Evolutionary conservation across 345 rosid genomes (phyloP).

Genomic region (Eucalyptus cloeziana): DNA sequence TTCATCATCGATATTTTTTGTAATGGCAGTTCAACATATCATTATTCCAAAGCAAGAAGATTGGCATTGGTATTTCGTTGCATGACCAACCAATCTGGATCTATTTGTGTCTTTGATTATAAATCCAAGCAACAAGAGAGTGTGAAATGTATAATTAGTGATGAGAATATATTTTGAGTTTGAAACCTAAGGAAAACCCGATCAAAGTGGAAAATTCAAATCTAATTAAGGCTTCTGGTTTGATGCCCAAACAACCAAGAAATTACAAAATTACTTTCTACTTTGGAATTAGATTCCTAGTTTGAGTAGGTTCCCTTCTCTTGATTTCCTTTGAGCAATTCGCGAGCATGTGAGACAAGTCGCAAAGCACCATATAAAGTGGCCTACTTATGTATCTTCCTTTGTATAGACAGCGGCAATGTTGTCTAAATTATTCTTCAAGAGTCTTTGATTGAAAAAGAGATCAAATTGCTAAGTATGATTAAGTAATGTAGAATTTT

Average conservation of each 20-base stretch:
- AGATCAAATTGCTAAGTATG: neutral
- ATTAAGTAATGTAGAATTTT: neutral
- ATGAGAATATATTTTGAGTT: too few relatives aligned
- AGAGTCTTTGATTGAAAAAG: fast-evolving
- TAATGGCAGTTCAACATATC: too few relatives aligned
- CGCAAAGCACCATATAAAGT: neutral
- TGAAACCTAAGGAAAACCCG: too few relatives aligned
- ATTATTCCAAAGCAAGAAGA: neutral
- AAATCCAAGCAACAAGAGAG: conserved; percentile 17
- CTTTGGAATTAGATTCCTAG: neutral
- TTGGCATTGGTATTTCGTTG: neutral
- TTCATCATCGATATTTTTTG: neutral
- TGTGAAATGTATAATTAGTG: neutral
- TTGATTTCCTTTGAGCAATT: too few relatives aligned
- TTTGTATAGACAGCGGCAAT: neutral
- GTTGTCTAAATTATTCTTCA: too few relatives aligned
- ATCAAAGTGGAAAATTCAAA: neutral
- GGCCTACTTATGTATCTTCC: neutral
- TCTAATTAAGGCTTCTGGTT: neutral
- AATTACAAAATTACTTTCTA: neutral
- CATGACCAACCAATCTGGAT: conserved; percentile 8
- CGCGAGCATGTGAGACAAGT: too few relatives aligned
- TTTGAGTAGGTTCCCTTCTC: neutral
- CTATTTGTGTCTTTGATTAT: neutral
- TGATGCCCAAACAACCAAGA: neutral